These are phyloP conservation scores for Rubia tinctorum DNA, from an alignment of 305 asterid genomes.

Conservation along the genomic window DNA sequence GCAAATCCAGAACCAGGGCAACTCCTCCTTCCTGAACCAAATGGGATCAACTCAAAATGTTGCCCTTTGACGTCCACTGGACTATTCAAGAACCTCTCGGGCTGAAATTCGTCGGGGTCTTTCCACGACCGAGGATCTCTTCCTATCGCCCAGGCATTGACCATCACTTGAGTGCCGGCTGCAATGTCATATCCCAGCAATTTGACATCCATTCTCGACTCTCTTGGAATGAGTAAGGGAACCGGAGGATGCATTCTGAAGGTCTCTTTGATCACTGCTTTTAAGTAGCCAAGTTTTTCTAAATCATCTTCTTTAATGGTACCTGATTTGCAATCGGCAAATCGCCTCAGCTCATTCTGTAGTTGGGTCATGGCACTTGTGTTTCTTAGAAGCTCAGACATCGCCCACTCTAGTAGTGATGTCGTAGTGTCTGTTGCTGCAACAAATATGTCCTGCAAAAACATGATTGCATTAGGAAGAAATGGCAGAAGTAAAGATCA, in stretches of 20 bases:
- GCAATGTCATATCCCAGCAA: conserved; percentile 1
- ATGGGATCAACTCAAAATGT: not conserved
- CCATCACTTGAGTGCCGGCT: not conserved
- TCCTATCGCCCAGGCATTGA: not conserved
- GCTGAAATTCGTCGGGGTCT: not conserved
- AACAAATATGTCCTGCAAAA: not conserved
- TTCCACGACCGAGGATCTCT: not conserved
- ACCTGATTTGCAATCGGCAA: not conserved
- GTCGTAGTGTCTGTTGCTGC: not conserved
- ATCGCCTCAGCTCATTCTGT: not conserved
- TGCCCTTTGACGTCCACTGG: not conserved
- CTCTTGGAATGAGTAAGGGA: not conserved
- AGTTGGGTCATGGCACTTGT: not conserved
- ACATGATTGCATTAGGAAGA: not conserved
- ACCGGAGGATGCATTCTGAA: not conserved
- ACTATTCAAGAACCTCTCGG: not conserved
- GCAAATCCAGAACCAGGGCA: not conserved
- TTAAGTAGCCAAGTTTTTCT: not conserved
- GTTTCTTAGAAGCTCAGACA: not conserved
- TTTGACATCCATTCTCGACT: not conserved
- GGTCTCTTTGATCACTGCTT: not conserved
- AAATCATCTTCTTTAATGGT: not conserved
- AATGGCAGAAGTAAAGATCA: too few species aligned
- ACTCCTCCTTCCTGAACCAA: conserved; percentile 1
- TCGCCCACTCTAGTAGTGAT: not conserved